A percentile compares a stretch with the other conserved stretches of the same genome.
Conservation (phyloP, 2,329 filamentous ascomycete species). For the Trichoderma sp. region DNA sequence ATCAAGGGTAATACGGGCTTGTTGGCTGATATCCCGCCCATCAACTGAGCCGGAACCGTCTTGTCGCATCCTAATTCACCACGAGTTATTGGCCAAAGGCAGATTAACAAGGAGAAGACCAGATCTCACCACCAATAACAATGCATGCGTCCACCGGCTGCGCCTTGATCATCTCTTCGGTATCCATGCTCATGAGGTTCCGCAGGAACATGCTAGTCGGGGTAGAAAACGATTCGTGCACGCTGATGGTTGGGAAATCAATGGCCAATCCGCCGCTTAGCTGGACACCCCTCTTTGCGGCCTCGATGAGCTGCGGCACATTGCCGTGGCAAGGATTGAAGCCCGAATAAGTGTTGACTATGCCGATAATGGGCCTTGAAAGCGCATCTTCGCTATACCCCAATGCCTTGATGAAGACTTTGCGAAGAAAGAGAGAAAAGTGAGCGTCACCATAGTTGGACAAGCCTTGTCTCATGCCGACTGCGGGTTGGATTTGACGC, state of each 20-base stretch:
- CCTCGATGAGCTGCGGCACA: constrained; percentile 70
- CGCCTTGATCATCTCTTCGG: constrained; percentile 74
- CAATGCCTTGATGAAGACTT: constrained; percentile 76
- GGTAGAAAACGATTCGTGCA: constrained; percentile 68
- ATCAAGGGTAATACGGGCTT: constrained; percentile 70
- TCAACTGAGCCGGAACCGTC: constrained; percentile 71
- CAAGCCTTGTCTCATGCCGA: constrained; percentile 64
- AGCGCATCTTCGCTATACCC: constrained; percentile 74
- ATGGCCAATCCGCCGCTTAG: constrained; percentile 67
- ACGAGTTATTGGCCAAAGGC: neutral
- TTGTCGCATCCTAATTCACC: constrained; percentile 65
- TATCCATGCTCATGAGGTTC: constrained; percentile 79
- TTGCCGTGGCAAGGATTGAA: constrained; percentile 78
- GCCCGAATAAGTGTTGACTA: constrained; percentile 71
- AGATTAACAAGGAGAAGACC: neutral
- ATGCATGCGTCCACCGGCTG: constrained; percentile 70
- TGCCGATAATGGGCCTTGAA: constrained; percentile 69
- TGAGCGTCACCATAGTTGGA: constrained; percentile 72
- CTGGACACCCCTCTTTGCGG: constrained; percentile 68
- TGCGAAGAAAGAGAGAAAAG: constrained; percentile 73
- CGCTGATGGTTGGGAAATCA: constrained; percentile 72
- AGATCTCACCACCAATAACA: constrained; percentile 61
- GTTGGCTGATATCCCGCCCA: constrained; percentile 75
- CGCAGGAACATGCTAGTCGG: constrained; percentile 75
- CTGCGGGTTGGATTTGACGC: constrained; percentile 50